Evolutionary conservation across 2,329 filamentous ascomycete genomes (phyloP), one percentile per base, ranked within the genome.

Genomic region (Xylaria arbuscula): DNA sequence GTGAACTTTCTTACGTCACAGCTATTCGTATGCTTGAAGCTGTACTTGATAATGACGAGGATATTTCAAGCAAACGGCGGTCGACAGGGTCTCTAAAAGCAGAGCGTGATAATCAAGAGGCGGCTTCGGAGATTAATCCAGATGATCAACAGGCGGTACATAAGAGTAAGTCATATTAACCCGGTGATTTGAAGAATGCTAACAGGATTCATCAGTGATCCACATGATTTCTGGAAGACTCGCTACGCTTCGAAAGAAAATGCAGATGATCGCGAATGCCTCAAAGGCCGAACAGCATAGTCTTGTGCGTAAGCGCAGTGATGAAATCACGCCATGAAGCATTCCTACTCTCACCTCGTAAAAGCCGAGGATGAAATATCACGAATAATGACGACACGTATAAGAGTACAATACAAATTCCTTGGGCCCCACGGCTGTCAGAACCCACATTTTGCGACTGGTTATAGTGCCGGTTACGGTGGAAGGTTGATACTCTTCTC

Each of bases 21-120:
- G 94, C 96, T 0, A 94, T 98, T 72, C 89, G 93, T 71, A 96
- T 99, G 92, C 87, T 98, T 15, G 95, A 99, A 81, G 96, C 95
- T 17, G 93, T 99, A 2, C 82, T 99, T 66, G 96, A 99, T 74
- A 91, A 87, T 55, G 94, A 97, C 68, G 93, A 89, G 32, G 87
- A 88, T 45, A 70, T 82, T 0, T 77, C 80, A 19, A 82, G 79
- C 17, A 82, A 81, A 73, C 78, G 81, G 11, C 77, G 78, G 28
- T 71, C 78, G 17, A 77, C 79, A 65, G 72, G 78, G 64, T 80
- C 82, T 56, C 80, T 82, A 48, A 82, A 81, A 74, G 80, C 84
- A 51, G 80, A 82, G 72, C 78, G 80, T 74, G 80, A 79, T 81
- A 74, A 78, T 80, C 75, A 80, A 80, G 75, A 83, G 83, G 69